A percentile compares a stretch with the other conserved stretches of the same genome.
Conservation (phyloP, 441 rosid genomes). For the Aleurites moluccanus region DNA sequence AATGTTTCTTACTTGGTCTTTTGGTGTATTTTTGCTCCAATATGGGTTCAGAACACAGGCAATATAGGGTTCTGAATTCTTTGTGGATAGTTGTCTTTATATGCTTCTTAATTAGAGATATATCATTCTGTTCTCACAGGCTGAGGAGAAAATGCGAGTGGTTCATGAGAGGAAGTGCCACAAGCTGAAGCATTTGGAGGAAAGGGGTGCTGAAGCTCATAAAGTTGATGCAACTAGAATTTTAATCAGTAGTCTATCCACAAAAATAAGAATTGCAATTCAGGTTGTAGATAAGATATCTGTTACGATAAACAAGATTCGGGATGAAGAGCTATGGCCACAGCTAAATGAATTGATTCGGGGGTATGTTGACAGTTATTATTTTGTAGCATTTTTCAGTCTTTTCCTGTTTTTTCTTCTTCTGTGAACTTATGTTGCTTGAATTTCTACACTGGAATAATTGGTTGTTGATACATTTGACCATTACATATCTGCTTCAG, state of each 20-base stretch:
- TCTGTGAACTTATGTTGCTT: too few species aligned
- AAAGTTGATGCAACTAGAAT: slow-evolving; percentile 61
- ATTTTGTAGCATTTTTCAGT: too few species aligned
- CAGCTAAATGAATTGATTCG: slow-evolving; percentile 76
- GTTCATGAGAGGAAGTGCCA: slow-evolving; percentile 64
- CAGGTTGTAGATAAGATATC: slow-evolving; percentile 88
- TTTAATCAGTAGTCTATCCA: slow-evolving; percentile 58
- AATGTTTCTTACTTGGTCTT: too few species aligned
- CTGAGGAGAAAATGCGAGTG: slow-evolving; percentile 86
- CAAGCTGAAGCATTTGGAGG: slow-evolving; percentile 72
- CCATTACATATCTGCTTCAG: neutral
- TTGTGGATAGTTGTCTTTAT: neutral
- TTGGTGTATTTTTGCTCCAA: neutral
- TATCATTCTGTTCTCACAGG: slow-evolving; percentile 40
- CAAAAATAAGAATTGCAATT: slow-evolving; percentile 85
- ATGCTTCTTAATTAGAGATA: slow-evolving; percentile 9
- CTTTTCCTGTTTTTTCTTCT: too few species aligned
- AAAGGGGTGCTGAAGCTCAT: slow-evolving; percentile 74
- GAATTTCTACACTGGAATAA: too few species aligned
- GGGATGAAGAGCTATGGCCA: slow-evolving; percentile 98
- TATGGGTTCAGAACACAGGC: neutral
- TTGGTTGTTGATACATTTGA: too few species aligned
- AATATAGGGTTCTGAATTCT: neutral
- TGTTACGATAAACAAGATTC: slow-evolving; percentile 76
- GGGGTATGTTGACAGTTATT: slow-evolving; percentile 59